Evolutionary conservation across 352 stramenopile genomes (phyloP).

Genomic region (Phytophthora foliorum): DNA sequence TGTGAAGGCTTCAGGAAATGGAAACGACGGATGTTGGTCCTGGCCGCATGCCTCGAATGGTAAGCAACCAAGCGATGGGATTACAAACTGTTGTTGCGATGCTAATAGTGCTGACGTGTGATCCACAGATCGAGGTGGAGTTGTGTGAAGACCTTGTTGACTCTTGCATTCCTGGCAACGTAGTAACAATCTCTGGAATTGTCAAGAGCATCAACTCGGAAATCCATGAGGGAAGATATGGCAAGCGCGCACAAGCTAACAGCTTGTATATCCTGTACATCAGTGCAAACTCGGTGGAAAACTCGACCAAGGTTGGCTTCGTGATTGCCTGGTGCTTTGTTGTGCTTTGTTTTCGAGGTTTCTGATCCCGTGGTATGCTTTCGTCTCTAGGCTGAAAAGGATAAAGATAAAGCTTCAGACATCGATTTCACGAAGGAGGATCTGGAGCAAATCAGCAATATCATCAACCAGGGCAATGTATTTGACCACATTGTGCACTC

Average conservation of each 20-base stretch:
- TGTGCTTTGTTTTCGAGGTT: too few relatives aligned
- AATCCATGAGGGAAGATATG: conserved; percentile 86
- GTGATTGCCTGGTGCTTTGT: neutral
- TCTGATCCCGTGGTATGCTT: too few relatives aligned
- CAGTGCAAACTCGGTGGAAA: conserved; percentile 92
- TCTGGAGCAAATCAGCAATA: conserved; percentile 90
- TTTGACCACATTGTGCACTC: conserved; percentile 96
- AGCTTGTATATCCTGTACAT: conserved; percentile 97
- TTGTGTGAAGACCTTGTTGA: conserved; percentile 95
- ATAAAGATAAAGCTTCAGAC: conserved; percentile 65
- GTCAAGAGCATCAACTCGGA: conserved; percentile 97
- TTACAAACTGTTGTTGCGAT: neutral
- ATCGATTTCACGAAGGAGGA: conserved; percentile 93
- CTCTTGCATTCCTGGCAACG: conserved; percentile 95
- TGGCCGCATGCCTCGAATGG: conserved; percentile 90
- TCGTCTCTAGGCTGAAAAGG: conserved; percentile 38
- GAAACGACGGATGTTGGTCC: conserved; percentile 90
- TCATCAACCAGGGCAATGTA: conserved; percentile 89
- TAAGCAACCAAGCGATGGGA: conserved; percentile 12
- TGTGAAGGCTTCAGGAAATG: conserved; percentile 87
- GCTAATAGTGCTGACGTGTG: neutral
- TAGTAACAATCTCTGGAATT: conserved; percentile 94
- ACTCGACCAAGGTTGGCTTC: conserved; percentile 57
- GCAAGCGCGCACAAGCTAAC: conserved; percentile 92
- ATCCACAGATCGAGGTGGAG: conserved; percentile 88